Percentiles rank a stretch among this genome's conserved stretches.
Evolutionary conservation across 306 rosid species (phyloP).

Genomic region (Cicer arietinum): DNA sequence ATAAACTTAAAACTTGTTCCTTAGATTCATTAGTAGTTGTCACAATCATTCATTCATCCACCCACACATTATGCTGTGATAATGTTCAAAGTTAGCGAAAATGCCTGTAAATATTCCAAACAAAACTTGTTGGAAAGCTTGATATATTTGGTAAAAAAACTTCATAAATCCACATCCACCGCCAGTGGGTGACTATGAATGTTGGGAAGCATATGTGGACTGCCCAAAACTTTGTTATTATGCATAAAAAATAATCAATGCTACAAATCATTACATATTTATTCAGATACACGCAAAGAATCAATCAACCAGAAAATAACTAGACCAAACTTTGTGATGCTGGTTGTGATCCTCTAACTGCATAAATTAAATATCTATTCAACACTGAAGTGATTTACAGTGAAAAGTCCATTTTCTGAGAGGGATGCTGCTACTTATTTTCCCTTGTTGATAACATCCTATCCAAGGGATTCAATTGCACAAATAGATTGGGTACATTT

Average conservation of each 20-base stretch:
- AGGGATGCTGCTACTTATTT: constrained; percentile 26
- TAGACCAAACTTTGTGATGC: constrained; percentile 41
- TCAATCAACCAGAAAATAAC: constrained; percentile 48
- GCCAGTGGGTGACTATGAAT: not conserved
- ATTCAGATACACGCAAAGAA: constrained; percentile 46
- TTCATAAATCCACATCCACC: not conserved
- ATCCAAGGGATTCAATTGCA: constrained; percentile 27
- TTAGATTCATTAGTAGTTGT: not conserved
- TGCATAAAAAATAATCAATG: constrained; percentile 44
- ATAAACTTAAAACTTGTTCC: not conserved
- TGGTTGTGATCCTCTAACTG: constrained; percentile 48
- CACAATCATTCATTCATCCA: too few relatives aligned
- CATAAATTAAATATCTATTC: constrained; percentile 44
- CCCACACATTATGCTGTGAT: not conserved
- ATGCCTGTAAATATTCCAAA: not conserved
- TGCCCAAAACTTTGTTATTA: constrained; percentile 36
- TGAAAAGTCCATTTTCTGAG: constrained; percentile 17
- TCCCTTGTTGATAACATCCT: constrained; percentile 19
- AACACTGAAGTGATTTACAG: constrained; percentile 45
- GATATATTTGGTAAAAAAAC: not conserved
- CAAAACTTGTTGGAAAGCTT: not conserved
- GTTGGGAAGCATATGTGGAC: not conserved
- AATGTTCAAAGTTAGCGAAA: not conserved
- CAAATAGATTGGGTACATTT: constrained; percentile 11
- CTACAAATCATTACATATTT: constrained; percentile 52